Conservation (phyloP, 2,329 filamentous ascomycete genomes). For the Amauroascus niger region DNA sequence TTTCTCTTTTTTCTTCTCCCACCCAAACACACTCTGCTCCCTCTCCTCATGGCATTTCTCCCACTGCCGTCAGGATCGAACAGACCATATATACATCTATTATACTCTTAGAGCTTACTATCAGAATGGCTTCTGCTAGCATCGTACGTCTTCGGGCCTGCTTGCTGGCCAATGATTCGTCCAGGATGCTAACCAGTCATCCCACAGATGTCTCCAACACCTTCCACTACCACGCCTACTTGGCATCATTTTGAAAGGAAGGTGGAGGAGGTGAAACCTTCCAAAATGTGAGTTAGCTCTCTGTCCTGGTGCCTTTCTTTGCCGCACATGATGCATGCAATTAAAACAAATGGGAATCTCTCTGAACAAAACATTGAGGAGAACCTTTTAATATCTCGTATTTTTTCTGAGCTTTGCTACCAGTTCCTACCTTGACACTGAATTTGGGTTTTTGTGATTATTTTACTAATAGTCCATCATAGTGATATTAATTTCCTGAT, state of each 20-base stretch:
- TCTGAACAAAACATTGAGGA: conserved; percentile 90
- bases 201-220: conserved; percentile 55
- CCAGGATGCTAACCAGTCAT: conserved; percentile 19
- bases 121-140: conserved; percentile 36
- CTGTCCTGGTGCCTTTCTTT: conserved; percentile 17
- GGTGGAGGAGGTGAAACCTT: conserved; percentile 72
- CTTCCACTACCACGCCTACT: conserved; percentile 61
- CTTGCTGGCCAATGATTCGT: conserved; percentile 15
- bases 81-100: not conserved
- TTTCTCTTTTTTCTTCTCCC: conserved; percentile 1
- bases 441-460: conserved; percentile 3
- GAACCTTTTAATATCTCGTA: conserved; percentile 62
- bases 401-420: conserved; percentile 49
- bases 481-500: conserved; percentile 95
- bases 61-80: not conserved
- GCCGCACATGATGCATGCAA: conserved; percentile 60
- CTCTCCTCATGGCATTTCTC: conserved; percentile 4
- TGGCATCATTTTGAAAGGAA: conserved; percentile 69
- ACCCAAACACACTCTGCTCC: not conserved
- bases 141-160: conserved; percentile 28
- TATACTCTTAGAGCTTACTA: conserved; percentile 13
- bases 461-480: conserved; percentile 24
- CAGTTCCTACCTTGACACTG: conserved; percentile 11
- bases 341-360: conserved; percentile 99
- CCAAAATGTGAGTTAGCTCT: conserved; percentile 65